phyloP scores from a whole-genome alignment of 108 stramenopile species.

The Poteriospumella lacustris region DNA sequence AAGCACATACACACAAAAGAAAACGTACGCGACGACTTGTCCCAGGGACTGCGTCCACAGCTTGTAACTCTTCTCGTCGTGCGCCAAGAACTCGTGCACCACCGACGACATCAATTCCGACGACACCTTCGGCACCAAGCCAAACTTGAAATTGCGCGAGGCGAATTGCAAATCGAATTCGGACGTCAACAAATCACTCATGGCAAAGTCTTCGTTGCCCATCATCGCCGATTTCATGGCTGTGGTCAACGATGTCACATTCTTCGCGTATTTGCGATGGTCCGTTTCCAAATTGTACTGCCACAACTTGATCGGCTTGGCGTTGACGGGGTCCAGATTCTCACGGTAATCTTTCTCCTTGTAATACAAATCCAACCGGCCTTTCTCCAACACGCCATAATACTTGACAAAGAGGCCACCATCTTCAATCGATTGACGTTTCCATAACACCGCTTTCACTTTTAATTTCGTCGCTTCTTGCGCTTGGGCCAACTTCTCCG shows the following conservation, averaged over 20 bases:
- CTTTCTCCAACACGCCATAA: slow-evolving; percentile 24
- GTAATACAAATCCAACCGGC: slow-evolving; percentile 3
- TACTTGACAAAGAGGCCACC: slow-evolving; percentile 14
- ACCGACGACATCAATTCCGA: slow-evolving; percentile 1
- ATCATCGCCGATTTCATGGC: neutral
- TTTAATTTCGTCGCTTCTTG: neutral
- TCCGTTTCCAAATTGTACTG: slow-evolving; percentile 19
- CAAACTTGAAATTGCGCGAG: slow-evolving; percentile 21
- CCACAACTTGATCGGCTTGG: slow-evolving; percentile 21
- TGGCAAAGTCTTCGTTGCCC: slow-evolving; percentile 20
- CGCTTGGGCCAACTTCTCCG: too few relatives aligned
- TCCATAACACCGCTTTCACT: neutral
- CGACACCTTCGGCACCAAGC: slow-evolving; percentile 13
- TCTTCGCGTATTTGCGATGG: neutral
- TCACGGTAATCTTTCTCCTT: slow-evolving; percentile 15
- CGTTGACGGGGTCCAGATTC: slow-evolving; percentile 10
- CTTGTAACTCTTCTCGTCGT: slow-evolving; percentile 18
- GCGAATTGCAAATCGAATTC: slow-evolving; percentile 20
- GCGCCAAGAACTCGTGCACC: slow-evolving; percentile 19
- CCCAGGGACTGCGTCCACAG: neutral
- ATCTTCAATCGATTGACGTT: neutral
- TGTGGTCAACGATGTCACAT: neutral
- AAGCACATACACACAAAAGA: too few relatives aligned
- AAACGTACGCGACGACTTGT: slow-evolving; percentile 9
- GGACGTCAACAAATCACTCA: slow-evolving; percentile 11